phyloP scores from a whole-genome alignment of 352 stramenopile species.

The Phytophthora fragariaefolia region DNA sequence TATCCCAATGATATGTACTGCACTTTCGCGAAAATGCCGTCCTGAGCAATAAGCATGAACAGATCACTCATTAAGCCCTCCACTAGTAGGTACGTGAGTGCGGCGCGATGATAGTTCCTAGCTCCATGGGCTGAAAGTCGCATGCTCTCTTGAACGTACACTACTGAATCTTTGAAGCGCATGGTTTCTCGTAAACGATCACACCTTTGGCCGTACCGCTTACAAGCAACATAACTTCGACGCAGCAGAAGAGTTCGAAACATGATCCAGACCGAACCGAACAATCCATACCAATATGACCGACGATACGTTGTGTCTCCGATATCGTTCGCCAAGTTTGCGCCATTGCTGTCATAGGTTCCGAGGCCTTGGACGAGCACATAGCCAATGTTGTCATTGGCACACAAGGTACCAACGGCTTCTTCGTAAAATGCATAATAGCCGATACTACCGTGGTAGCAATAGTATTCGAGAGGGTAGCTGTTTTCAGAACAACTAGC shows the following conservation, averaged over 20 bases:
- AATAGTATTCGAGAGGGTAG: conserved; percentile 13
- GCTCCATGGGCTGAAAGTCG: conserved; percentile 8
- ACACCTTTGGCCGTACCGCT: not conserved
- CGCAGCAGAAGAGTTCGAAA: conserved; percentile 16
- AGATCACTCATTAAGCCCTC: conserved; percentile 29
- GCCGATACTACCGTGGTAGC: conserved; percentile 15
- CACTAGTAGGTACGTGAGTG: conserved; percentile 17
- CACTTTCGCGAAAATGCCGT: conserved; percentile 11
- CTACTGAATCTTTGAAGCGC: conserved; percentile 1
- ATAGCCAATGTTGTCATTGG: conserved; percentile 11
- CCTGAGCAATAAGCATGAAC: conserved; percentile 26
- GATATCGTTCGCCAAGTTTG: not conserved
- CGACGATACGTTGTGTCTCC: not conserved
- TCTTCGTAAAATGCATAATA: conserved; percentile 11
- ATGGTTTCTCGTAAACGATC: not conserved
- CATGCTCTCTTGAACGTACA: conserved; percentile 16
- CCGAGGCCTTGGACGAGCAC: conserved; percentile 11
- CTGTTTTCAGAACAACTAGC: conserved; percentile 6
- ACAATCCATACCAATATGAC: conserved; percentile 13
- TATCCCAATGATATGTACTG: conserved; percentile 30
- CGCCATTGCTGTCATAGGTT: conserved; percentile 8
- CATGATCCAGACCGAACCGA: not conserved
- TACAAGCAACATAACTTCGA: conserved; percentile 11
- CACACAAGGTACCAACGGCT: conserved; percentile 4
- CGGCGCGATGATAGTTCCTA: conserved; percentile 17